Evolutionary conservation across 257 asterid genomes (phyloP).

Genomic region (Craterostigma plantagineum): DNA sequence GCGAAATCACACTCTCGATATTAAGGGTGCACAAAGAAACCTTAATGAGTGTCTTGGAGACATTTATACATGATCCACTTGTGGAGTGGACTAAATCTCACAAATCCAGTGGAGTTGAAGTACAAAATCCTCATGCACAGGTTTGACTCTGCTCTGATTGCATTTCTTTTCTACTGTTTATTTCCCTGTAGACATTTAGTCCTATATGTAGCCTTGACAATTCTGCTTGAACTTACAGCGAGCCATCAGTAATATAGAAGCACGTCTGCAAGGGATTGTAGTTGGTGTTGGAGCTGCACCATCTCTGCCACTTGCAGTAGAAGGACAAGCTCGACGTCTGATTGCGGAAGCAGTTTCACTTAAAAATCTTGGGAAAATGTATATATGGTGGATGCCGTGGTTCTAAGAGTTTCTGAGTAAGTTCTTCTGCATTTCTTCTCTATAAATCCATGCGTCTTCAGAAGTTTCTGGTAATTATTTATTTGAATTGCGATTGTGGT

Average conservation of each 20-base stretch:
- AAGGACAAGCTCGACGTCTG: constrained; percentile 96
- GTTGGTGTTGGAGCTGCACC: constrained; percentile 98
- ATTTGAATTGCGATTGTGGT: too few relatives aligned
- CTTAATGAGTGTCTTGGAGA: constrained; percentile 80
- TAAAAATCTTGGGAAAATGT: constrained; percentile 89
- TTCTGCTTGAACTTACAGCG: constrained; percentile 33
- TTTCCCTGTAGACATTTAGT: constrained; percentile 2
- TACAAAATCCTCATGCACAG: constrained; percentile 97
- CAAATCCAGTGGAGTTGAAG: constrained; percentile 95
- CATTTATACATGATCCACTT: constrained; percentile 96
- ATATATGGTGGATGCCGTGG: constrained; percentile 99
- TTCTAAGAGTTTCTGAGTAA: constrained; percentile 29
- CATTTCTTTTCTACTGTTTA: neutral
- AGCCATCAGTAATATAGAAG: constrained; percentile 90
- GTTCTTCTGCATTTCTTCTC: constrained; percentile 5
- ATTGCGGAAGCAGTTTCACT: constrained; percentile 88
- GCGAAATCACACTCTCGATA: constrained; percentile 77
- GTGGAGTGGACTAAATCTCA: constrained; percentile 99
- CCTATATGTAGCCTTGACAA: constrained; percentile 3
- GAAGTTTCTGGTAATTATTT: constrained; percentile 2
- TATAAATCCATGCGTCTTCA: neutral
- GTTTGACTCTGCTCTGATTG: constrained; percentile 12
- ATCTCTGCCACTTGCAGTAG: constrained; percentile 91
- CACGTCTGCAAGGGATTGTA: constrained; percentile 86
- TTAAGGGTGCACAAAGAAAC: constrained; percentile 86